A percentile compares a stretch with the other conserved stretches of the same genome.
Evolutionary conservation across 331 rosid species (phyloP).

Genomic region (Telfairia occidentalis): DNA sequence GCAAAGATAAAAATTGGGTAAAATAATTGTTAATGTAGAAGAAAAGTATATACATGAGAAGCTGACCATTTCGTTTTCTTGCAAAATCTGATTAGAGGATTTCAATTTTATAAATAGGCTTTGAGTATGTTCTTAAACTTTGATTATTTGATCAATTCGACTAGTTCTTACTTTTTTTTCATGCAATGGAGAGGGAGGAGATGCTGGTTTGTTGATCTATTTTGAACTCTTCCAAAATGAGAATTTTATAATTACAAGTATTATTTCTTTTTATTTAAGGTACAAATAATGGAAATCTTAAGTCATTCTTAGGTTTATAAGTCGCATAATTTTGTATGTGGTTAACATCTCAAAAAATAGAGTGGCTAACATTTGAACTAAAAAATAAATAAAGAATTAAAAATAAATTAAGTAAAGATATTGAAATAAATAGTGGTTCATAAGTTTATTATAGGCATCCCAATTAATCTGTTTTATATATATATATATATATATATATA

Average conservation of each 20-base stretch:
- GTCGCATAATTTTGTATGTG: neutral
- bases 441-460: too few species aligned
- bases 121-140: neutral
- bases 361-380: too few species aligned
- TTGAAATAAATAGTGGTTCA: too few species aligned
- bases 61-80: conserved; percentile 10
- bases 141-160: neutral
- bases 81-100: neutral
- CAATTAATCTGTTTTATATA: too few species aligned
- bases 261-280: neutral
- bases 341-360: neutral
- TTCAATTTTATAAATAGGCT: neutral
- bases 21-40: neutral
- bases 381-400: too few species aligned
- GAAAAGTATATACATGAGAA: neutral
- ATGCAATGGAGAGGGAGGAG: neutral
- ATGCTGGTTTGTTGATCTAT: neutral
- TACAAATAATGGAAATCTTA: neutral
- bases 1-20: neutral
- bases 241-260: neutral
- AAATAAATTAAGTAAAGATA: too few species aligned
- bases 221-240: neutral
- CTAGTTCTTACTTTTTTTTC: neutral
- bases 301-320: neutral
- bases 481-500: too few species aligned